phyloP scores from a whole-genome alignment of 495 filamentous ascomycete genomes.

The Tuber aestivum region DNA sequence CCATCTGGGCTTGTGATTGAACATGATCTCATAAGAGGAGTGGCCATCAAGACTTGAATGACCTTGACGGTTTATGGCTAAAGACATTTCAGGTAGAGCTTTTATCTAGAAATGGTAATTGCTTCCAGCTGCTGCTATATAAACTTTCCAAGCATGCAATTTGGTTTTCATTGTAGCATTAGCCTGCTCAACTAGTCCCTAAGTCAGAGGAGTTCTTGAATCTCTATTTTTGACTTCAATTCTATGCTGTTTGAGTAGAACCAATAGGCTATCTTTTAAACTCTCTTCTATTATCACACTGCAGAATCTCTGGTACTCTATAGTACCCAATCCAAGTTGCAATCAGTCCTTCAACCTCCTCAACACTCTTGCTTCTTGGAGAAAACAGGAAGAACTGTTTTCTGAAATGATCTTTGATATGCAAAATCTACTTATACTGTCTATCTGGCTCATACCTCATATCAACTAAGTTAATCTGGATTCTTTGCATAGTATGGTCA shows the following conservation, averaged over 20 bases:
- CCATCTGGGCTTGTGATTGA: background rate
- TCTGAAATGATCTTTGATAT: slow-evolving; percentile 36
- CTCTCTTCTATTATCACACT: slow-evolving; percentile 27
- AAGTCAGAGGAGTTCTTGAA: background rate
- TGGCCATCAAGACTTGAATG: background rate
- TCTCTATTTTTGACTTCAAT: slow-evolving; percentile 23
- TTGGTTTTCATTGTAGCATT: slow-evolving; percentile 19
- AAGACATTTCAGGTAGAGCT: background rate
- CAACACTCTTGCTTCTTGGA: slow-evolving; percentile 5
- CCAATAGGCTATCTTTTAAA: slow-evolving; percentile 20
- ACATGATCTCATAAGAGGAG: slow-evolving; percentile 9
- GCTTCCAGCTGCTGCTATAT: slow-evolving; percentile 28
- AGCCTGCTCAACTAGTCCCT: slow-evolving; percentile 22
- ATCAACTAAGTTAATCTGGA: background rate
- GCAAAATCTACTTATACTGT: slow-evolving; percentile 15
- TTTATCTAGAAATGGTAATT: background rate
- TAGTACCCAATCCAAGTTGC: slow-evolving; percentile 9
- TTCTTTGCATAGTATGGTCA: background rate
- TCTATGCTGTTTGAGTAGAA: slow-evolving; percentile 9
- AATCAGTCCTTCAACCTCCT: slow-evolving; percentile 5
- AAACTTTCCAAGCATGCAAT: slow-evolving; percentile 32
- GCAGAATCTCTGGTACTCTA: slow-evolving; percentile 16
- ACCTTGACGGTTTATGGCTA: background rate
- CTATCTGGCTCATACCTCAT: background rate
- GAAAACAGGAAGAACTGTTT: slow-evolving; percentile 14